A percentile compares a stretch with the other conserved stretches of the same genome.
Conservation (phyloP, 1,284 basidiomycete species). For the Ustilago bromivora region DNA sequence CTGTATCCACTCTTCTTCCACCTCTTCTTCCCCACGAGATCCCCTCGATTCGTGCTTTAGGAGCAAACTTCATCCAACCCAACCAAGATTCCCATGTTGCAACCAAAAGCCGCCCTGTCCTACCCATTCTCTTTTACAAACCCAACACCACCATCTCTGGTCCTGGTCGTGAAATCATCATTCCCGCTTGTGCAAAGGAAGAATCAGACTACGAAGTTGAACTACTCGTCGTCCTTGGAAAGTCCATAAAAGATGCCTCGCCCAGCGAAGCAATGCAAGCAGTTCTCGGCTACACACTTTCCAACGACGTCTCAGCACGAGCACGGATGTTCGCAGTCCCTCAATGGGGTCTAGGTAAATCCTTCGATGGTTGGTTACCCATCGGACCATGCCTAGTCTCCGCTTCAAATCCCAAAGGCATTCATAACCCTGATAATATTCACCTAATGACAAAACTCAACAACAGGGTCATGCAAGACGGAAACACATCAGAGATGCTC, state of each 20-base stretch:
- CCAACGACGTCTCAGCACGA: slow-evolving; percentile 55
- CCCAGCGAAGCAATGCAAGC: slow-evolving; percentile 35
- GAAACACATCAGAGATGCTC: slow-evolving; percentile 74
- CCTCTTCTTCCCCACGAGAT: slow-evolving; percentile 35
- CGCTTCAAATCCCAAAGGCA: slow-evolving; percentile 71
- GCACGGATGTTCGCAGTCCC: slow-evolving; percentile 57
- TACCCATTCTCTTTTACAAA: slow-evolving; percentile 64
- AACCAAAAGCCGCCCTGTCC: slow-evolving; percentile 26
- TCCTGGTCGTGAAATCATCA: slow-evolving; percentile 38
- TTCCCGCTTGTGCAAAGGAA: slow-evolving; percentile 41
- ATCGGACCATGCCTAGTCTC: slow-evolving; percentile 43
- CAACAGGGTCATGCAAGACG: slow-evolving; percentile 78
- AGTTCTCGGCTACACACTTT: slow-evolving; percentile 53
- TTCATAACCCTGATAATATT: slow-evolving; percentile 80
- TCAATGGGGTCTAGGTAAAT: slow-evolving; percentile 59
- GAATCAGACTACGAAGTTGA: slow-evolving; percentile 63
- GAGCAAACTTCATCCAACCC: slow-evolving; percentile 52
- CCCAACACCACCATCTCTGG: slow-evolving; percentile 38
- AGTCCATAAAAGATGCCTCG: slow-evolving; percentile 41
- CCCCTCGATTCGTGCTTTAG: slow-evolving; percentile 37
- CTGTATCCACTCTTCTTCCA: slow-evolving; percentile 45
- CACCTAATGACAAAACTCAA: slow-evolving; percentile 79
- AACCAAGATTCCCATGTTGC: slow-evolving; percentile 38
- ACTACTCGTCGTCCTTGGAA: slow-evolving; percentile 49
- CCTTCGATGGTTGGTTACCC: slow-evolving; percentile 53